Conservation (phyloP, 108 stramenopile genomes). For the Skeletonema tropicum region DNA sequence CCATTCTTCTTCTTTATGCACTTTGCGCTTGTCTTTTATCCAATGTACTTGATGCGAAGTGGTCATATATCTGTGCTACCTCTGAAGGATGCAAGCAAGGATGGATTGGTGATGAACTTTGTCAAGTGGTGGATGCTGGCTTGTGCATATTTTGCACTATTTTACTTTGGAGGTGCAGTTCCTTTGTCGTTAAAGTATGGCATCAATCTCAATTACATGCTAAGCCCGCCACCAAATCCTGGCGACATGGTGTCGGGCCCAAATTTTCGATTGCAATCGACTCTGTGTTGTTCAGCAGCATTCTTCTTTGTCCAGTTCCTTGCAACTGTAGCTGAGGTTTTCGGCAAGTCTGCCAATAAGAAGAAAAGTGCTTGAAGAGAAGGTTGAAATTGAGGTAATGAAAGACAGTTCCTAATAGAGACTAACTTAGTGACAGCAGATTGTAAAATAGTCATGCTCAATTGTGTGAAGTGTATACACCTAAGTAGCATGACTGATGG, state of each 20-base stretch:
- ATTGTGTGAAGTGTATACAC: not conserved
- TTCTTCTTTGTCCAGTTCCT: conserved; percentile 46
- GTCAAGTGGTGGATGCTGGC: conserved; percentile 45
- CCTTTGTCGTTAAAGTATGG: conserved; percentile 39
- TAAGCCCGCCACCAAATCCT: conserved; percentile 49
- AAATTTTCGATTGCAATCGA: conserved; percentile 45
- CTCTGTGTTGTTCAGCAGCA: conserved; percentile 30
- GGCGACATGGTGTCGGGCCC: conserved; percentile 44
- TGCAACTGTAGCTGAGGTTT: conserved; percentile 21
- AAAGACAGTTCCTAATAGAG: not conserved
- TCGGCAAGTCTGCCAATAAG: conserved; percentile 2
- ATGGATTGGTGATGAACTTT: conserved; percentile 30
- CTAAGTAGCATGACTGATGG: not conserved
- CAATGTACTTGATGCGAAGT: conserved; percentile 32
- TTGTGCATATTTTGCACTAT: conserved; percentile 47
- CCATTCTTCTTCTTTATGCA: conserved; percentile 58
- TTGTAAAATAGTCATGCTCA: not conserved
- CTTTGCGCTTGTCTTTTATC: conserved; percentile 38
- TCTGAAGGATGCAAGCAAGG: conserved; percentile 9
- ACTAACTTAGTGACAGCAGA: not conserved
- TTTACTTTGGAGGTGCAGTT: conserved; percentile 47
- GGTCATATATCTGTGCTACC: conserved; percentile 42
- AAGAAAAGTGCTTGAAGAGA: conserved; percentile 5
- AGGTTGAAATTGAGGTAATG: not conserved
- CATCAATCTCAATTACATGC: conserved; percentile 55